A percentile compares a stretch with the other conserved stretches of the same genome.
phyloP scores from a whole-genome alignment of 2,329 filamentous ascomycete genomes.

The Aspergillus floridensis region DNA sequence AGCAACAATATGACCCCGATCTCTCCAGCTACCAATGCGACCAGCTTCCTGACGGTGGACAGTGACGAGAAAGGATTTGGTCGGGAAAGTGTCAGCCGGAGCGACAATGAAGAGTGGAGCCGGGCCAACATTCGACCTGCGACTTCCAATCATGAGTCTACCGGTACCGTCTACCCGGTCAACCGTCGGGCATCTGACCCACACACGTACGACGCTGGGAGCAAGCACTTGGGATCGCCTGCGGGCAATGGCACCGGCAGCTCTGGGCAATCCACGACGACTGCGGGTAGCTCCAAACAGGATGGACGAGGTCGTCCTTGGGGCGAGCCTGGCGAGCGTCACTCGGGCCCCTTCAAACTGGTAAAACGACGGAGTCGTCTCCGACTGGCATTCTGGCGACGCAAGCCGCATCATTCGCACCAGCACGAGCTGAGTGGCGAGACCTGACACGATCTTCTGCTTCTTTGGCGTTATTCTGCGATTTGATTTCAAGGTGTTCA shows the following conservation, averaged over 20 bases:
- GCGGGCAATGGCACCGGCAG: conserved; percentile 25
- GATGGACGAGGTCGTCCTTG: conserved; percentile 20
- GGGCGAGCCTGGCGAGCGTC: conserved; percentile 23
- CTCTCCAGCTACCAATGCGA: conserved; percentile 45
- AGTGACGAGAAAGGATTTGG: conserved; percentile 39
- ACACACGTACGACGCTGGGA: conserved; percentile 24
- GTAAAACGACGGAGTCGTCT: conserved; percentile 40
- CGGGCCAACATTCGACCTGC: conserved; percentile 31
- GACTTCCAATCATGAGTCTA: conserved; percentile 28
- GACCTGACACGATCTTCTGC: conserved; percentile 21
- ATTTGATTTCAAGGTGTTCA: conserved; percentile 11
- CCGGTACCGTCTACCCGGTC: conserved; percentile 21
- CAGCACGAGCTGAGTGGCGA: conserved; percentile 34
- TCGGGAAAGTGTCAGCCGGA: conserved; percentile 28
- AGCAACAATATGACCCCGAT: conserved; percentile 44
- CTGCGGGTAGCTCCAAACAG: conserved; percentile 27
- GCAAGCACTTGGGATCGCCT: conserved; percentile 21
- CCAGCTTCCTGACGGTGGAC: conserved; percentile 43
- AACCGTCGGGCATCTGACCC: conserved; percentile 27
- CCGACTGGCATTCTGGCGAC: conserved; percentile 43
- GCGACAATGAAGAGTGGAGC: conserved; percentile 31
- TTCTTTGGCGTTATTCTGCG: conserved; percentile 9
- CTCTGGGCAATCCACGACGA: conserved; percentile 28
- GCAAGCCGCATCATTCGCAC: conserved; percentile 30
- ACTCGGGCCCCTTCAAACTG: conserved; percentile 24